These are phyloP conservation scores for Coleophoma cylindrospora DNA, from an alignment of 2,329 filamentous ascomycete species.

Conservation along the genomic window DNA sequence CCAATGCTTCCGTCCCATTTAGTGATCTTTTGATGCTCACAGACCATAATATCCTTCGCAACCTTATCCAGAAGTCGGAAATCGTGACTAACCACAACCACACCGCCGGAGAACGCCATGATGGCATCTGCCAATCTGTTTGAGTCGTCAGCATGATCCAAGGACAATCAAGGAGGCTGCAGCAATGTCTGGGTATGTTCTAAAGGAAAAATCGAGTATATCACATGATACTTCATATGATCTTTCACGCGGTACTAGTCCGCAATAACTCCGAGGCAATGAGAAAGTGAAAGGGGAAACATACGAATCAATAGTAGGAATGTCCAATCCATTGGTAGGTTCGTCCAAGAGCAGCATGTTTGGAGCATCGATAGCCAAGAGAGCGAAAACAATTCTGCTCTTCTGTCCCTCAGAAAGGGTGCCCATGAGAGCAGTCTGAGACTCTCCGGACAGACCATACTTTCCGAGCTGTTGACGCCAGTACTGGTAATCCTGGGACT, in stretches of 20 bases:
- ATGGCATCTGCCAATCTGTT: slow-evolving; percentile 80
- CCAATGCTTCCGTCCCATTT: slow-evolving; percentile 86
- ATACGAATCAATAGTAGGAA: slow-evolving; percentile 90
- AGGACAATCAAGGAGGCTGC: neutral
- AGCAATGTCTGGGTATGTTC: no score
- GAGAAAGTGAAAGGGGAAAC: neutral
- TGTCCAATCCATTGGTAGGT: slow-evolving; percentile 98
- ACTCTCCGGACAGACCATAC: slow-evolving; percentile 88
- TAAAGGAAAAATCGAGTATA: no score
- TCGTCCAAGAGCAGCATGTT: slow-evolving; percentile 99
- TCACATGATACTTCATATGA: no score
- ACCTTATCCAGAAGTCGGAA: slow-evolving; percentile 99
- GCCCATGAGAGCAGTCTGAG: slow-evolving; percentile 96
- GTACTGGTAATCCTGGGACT: slow-evolving; percentile 97
- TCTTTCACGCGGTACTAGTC: no score
- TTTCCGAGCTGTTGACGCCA: slow-evolving; percentile 96
- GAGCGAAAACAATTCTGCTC: slow-evolving; percentile 94
- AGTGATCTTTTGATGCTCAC: slow-evolving; percentile 93
- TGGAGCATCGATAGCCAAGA: slow-evolving; percentile 89
- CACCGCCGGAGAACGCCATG: slow-evolving; percentile 89
- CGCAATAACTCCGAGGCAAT: no score
- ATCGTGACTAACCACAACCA: slow-evolving; percentile 97
- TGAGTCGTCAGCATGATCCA: neutral
- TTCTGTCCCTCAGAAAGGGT: slow-evolving; percentile 97
- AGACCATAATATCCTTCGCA: slow-evolving; percentile 98